These are phyloP conservation scores for Moniliophthora roreri DNA, from an alignment of 1,284 basidiomycete species.

Conservation along the genomic window DNA sequence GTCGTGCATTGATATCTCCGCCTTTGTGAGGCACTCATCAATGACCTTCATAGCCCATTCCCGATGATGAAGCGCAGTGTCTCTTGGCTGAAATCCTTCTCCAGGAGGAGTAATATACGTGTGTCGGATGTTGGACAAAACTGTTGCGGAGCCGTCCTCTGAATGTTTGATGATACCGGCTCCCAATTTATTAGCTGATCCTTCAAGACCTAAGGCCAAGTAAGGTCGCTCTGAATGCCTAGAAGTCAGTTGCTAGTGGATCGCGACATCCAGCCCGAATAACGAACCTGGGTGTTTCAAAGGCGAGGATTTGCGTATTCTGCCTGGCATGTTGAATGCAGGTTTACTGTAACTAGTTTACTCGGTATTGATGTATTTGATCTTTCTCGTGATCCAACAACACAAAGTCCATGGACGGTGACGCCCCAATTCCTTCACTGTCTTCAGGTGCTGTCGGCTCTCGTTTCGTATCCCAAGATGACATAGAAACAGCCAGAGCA, in stretches of 20 bases:
- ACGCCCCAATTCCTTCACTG: conserved; percentile 62
- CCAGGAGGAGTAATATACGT: conserved; percentile 99
- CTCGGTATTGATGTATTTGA: not conserved
- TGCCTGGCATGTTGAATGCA: conserved; percentile 33
- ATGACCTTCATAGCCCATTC: conserved; percentile 90
- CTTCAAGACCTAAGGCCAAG: conserved; percentile 86
- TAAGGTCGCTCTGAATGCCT: conserved; percentile 52
- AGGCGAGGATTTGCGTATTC: conserved; percentile 29
- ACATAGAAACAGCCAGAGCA: conserved; percentile 77
- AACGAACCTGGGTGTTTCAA: conserved; percentile 32
- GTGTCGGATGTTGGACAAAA: conserved; percentile 88
- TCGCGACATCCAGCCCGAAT: not conserved
- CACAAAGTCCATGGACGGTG: conserved; percentile 35
- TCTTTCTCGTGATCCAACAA: not conserved
- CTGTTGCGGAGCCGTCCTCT: conserved; percentile 62
- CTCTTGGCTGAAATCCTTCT: conserved; percentile 93
- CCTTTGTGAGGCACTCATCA: conserved; percentile 75
- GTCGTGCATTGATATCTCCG: conserved; percentile 71
- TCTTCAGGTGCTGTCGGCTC: conserved; percentile 69
- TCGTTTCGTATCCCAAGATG: conserved; percentile 76
- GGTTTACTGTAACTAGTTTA: not conserved
- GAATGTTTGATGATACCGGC: conserved; percentile 90
- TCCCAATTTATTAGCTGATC: conserved; percentile 98
- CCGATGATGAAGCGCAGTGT: conserved; percentile 95
- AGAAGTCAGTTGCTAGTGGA: not conserved